A percentile compares a stretch with the other conserved stretches of the same genome.
These are phyloP conservation scores for Nidularia sp. DNA, from an alignment of 768 basidiomycete genomes.

Conservation along the genomic window DNA sequence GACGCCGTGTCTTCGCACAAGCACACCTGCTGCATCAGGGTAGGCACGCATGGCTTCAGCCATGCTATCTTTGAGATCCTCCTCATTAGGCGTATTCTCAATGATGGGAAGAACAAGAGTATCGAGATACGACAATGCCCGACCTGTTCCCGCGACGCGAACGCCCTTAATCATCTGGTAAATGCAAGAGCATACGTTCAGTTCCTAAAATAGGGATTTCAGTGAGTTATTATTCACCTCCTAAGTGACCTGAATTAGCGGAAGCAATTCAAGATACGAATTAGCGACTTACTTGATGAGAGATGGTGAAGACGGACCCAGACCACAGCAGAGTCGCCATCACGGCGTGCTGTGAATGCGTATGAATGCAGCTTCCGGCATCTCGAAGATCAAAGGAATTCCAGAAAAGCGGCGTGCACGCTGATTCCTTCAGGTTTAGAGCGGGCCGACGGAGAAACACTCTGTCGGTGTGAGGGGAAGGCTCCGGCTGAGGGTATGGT, in stretches of 20 bases:
- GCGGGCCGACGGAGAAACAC: conserved; percentile 75
- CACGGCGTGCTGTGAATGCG: conserved; percentile 87
- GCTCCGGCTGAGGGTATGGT: conserved; percentile 63
- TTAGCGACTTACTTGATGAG: conserved; percentile 60
- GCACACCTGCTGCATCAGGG: conserved; percentile 73
- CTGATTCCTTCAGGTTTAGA: conserved; percentile 73
- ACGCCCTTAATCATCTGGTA: conserved; percentile 90
- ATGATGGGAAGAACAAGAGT: conserved; percentile 86
- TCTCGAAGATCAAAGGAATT: conserved; percentile 78
- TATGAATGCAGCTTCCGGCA: conserved; percentile 88
- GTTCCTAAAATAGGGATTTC: not conserved
- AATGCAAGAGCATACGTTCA: not conserved
- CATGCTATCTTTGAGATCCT: conserved; percentile 87
- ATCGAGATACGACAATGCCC: conserved; percentile 78
- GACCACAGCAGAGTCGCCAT: conserved; percentile 82
- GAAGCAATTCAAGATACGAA: conserved; percentile 5
- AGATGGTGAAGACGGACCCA: conserved; percentile 69
- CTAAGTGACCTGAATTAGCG: conserved; percentile 16
- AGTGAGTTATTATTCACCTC: conserved; percentile 27
- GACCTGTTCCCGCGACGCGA: conserved; percentile 69
- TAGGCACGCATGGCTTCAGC: conserved; percentile 77
- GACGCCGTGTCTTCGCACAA: conserved; percentile 77
- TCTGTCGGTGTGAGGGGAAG: conserved; percentile 63
- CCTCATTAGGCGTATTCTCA: conserved; percentile 87
- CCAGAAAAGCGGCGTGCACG: conserved; percentile 91